Evolutionary conservation across 345 rosid species (phyloP).

Genomic region (Stellera chamaejasme): DNA sequence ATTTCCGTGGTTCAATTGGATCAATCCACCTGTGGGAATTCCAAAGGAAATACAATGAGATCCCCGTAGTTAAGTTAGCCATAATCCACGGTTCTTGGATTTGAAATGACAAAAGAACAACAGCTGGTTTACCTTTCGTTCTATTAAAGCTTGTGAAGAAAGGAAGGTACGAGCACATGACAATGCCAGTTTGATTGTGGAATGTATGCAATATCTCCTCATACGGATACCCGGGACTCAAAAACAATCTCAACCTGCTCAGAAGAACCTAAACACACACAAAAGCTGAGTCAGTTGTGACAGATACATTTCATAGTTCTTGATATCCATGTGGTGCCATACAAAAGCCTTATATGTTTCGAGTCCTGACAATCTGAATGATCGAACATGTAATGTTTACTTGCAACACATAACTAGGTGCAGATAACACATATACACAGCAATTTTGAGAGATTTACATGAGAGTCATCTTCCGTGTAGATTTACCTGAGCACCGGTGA

Average conservation of each 20-base stretch:
- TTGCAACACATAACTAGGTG: too few species aligned
- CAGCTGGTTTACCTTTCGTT: constrained; percentile 44
- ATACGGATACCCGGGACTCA: constrained; percentile 90
- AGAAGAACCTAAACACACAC: constrained; percentile 49
- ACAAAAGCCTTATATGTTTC: too few species aligned
- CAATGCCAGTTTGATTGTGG: constrained; percentile 79
- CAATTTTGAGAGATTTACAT: too few species aligned
- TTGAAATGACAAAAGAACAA: constrained; percentile 1
- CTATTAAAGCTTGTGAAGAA: constrained; percentile 60
- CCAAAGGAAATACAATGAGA: constrained; percentile 10
- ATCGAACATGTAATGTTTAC: too few species aligned
- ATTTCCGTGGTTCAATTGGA: constrained; percentile 78
- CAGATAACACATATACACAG: too few species aligned
- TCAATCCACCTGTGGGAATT: constrained; percentile 62
- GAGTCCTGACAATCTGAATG: too few species aligned
- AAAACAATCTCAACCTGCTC: constrained; percentile 77
- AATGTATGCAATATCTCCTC: constrained; percentile 82
- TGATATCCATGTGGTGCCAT: too few species aligned
- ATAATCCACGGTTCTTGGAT: neutral
- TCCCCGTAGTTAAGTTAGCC: constrained; percentile 6
- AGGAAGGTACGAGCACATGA: constrained; percentile 79
- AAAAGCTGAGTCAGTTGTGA: neutral
- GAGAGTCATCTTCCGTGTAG: neutral
- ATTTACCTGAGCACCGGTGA: constrained; percentile 86
- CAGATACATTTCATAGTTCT: neutral